Percentiles rank a stretch among this genome's conserved stretches.
Evolutionary conservation across 73 alveolate genomes (phyloP).

Genomic region (Symbiodinium natans): DNA sequence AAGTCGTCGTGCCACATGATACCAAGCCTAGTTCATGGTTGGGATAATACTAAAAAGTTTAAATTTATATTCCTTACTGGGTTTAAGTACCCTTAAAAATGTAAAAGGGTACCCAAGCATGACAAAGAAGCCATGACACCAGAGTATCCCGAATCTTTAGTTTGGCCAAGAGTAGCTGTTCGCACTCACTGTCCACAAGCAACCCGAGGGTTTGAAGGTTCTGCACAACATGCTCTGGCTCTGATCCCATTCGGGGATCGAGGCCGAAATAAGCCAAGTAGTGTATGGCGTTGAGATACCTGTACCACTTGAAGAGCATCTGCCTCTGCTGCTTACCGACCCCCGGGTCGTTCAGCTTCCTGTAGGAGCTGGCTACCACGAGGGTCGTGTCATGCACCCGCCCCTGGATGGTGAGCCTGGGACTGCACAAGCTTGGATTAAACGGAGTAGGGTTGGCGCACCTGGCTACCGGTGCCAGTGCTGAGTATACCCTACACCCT

Average conservation of each 20-base stretch:
- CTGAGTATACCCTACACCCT: too few species aligned
- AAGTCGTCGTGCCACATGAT: slow-evolving; percentile 58
- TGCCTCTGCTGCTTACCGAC: slow-evolving; percentile 44
- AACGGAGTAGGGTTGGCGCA: too few species aligned
- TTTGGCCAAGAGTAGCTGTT: slow-evolving; percentile 23
- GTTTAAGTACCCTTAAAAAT: too few species aligned
- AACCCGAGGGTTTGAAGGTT: slow-evolving; percentile 53
- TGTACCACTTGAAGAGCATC: slow-evolving; percentile 61
- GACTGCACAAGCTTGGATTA: too few species aligned
- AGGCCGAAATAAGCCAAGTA: slow-evolving; percentile 50
- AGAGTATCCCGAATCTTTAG: slow-evolving; percentile 47
- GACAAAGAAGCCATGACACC: slow-evolving; percentile 82
- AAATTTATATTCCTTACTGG: too few species aligned
- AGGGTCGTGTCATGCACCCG: slow-evolving; percentile 45
- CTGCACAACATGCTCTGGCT: slow-evolving; percentile 34
- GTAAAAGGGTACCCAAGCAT: too few species aligned
- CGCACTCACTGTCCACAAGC: slow-evolving; percentile 23
- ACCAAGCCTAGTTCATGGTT: too few species aligned
- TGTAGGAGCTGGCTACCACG: slow-evolving; percentile 39
- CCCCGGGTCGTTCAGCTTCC: slow-evolving; percentile 19
- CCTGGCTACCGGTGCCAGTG: too few species aligned
- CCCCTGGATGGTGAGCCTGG: slow-evolving; percentile 35
- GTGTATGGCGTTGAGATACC: slow-evolving; percentile 40
- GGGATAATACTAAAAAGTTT: too few species aligned
- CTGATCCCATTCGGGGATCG: slow-evolving; percentile 38